These are phyloP conservation scores for Bothriochloa decipiens DNA, from an alignment of 176 grass and related monocot species.

Conservation along the genomic window DNA sequence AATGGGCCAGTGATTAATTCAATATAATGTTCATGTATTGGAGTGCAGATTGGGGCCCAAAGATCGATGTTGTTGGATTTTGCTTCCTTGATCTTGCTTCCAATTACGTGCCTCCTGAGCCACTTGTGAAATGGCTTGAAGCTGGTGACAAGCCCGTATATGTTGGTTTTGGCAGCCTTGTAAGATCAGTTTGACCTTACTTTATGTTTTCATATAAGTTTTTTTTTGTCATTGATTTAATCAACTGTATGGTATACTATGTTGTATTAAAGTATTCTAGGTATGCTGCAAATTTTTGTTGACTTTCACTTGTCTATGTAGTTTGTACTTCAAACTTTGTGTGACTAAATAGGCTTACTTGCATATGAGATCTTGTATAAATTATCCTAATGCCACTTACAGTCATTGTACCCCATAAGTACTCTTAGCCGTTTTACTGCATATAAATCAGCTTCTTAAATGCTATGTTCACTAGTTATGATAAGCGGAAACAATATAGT, in stretches of 20 bases:
- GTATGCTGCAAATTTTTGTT: neutral
- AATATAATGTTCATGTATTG: slow-evolving; percentile 34
- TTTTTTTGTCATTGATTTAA: slow-evolving; percentile 3
- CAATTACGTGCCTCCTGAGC: slow-evolving; percentile 78
- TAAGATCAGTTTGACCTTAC: slow-evolving; percentile 54
- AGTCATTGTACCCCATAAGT: slow-evolving; percentile 3
- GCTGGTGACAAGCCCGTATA: slow-evolving; percentile 88
- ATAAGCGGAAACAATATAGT: neutral
- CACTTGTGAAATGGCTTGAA: slow-evolving; percentile 91
- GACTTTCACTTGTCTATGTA: slow-evolving; percentile 12
- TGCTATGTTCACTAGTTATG: slow-evolving; percentile 12
- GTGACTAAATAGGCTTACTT: neutral
- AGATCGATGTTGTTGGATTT: slow-evolving; percentile 97
- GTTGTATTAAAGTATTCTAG: too few species aligned
- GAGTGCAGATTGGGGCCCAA: slow-evolving; percentile 84
- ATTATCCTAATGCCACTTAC: neutral
- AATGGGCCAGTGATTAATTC: neutral
- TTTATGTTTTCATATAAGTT: slow-evolving; percentile 35
- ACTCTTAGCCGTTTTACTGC: slow-evolving; percentile 12
- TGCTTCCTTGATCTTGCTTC: slow-evolving; percentile 97
- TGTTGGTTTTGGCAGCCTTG: slow-evolving; percentile 96
- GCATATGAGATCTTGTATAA: neutral
- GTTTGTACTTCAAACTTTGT: slow-evolving; percentile 17
- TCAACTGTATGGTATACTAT: slow-evolving; percentile 5
- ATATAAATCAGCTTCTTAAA: slow-evolving; percentile 1